Conservation (phyloP, 2,329 filamentous ascomycete genomes). For the Fusarium pininemorale region DNA sequence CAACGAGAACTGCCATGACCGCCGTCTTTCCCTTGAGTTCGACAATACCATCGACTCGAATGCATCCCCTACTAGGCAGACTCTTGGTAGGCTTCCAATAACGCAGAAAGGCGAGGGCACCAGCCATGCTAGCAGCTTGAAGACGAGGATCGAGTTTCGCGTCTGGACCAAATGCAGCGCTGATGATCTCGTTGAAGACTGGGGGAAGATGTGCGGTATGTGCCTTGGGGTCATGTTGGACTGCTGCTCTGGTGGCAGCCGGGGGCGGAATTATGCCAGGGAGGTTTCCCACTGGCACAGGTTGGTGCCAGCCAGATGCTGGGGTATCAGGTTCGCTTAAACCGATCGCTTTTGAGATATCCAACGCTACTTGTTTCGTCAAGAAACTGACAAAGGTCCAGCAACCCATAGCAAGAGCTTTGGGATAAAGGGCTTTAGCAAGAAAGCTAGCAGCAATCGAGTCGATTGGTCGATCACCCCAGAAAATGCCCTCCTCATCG, state of each 20-base stretch:
- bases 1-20: conserved; percentile 60
- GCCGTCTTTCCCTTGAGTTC: conserved; percentile 59
- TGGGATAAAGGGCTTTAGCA: conserved; percentile 63
- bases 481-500: conserved; percentile 58
- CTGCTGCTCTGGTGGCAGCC: conserved; percentile 37
- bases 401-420: conserved; percentile 58
- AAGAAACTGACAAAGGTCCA: conserved; percentile 63
- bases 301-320: conserved; percentile 46
- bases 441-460: conserved; percentile 55
- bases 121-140: conserved; percentile 46
- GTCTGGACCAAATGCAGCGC: conserved; percentile 41
- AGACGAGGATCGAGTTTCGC: conserved; percentile 49
- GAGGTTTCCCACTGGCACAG: conserved; percentile 37
- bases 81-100: conserved; percentile 57
- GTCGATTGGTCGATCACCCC: conserved; percentile 60
- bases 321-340: conserved; percentile 44
- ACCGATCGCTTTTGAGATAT: conserved; percentile 58
- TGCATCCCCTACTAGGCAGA: conserved; percentile 60
- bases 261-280: conserved; percentile 35
- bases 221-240: conserved; percentile 38
- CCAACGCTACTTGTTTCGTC: conserved; percentile 54
- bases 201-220: conserved; percentile 37
- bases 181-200: conserved; percentile 38
- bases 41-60: conserved; percentile 64
- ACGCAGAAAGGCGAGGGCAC: conserved; percentile 50